Conservation (phyloP, 2,329 filamentous ascomycete species). For the Teratosphaeria pseudoeucalypti region DNA sequence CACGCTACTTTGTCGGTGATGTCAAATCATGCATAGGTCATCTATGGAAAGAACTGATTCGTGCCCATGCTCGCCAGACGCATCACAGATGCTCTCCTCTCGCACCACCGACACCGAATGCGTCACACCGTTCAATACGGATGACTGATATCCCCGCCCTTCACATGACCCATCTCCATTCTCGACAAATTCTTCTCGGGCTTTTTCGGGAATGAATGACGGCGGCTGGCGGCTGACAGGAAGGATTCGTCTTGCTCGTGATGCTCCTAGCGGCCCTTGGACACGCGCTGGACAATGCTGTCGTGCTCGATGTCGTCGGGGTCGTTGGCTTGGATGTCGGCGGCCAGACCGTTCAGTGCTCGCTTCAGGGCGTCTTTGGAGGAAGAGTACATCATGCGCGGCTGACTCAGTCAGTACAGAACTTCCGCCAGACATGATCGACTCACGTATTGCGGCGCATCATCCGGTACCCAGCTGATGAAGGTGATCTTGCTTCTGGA, state of each 20-base stretch:
- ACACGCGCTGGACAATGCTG: conserved; percentile 47
- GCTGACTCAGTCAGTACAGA: conserved; percentile 35
- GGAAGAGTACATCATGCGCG: conserved; percentile 84
- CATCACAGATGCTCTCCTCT: too few relatives aligned
- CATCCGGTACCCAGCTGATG: conserved; percentile 71
- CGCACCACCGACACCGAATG: not conserved
- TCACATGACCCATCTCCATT: not conserved
- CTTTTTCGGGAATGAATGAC: not conserved
- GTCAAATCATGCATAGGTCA: not conserved
- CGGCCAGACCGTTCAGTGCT: conserved; percentile 61
- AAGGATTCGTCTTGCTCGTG: not conserved
- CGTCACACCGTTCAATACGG: not conserved
- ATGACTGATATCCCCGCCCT: not conserved
- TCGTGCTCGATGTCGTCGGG: conserved; percentile 71
- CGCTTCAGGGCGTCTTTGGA: conserved; percentile 82
- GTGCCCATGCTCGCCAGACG: not conserved
- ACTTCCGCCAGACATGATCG: not conserved
- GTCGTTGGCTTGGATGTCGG: conserved; percentile 77
- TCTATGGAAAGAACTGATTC: not conserved
- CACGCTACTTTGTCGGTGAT: not conserved
- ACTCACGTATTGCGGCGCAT: conserved; percentile 66
- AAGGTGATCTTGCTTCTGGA: conserved; percentile 67
- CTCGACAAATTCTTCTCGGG: not conserved
- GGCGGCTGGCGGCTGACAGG: not conserved
- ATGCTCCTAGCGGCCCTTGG: conserved; percentile 38